Percentiles rank a stretch among this genome's conserved stretches.
phyloP scores from a whole-genome alignment of 129 eudicot species.

The Helichrysum umbraculigerum region DNA sequence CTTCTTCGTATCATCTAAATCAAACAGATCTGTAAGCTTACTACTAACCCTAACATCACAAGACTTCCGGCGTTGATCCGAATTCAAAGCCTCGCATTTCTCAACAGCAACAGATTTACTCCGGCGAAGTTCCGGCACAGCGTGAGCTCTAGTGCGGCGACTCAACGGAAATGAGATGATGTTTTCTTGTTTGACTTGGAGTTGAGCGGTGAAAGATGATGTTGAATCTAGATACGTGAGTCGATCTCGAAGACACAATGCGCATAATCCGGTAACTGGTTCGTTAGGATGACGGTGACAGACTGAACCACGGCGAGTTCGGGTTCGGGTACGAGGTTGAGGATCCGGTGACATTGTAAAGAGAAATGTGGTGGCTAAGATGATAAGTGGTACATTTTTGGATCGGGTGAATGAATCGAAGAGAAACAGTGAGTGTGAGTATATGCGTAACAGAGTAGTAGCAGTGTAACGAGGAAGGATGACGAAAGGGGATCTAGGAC shows the following conservation, averaged over 20 bases:
- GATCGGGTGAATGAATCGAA: not conserved
- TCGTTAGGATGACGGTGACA: slow-evolving; percentile 86
- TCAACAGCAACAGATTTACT: slow-evolving; percentile 62
- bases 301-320: slow-evolving; percentile 57
- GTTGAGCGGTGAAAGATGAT: slow-evolving; percentile 21
- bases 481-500: slow-evolving; percentile 15
- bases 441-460: not conserved
- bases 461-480: not conserved
- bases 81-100: slow-evolving; percentile 36
- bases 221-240: slow-evolving; percentile 61
- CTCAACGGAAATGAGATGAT: slow-evolving; percentile 17
- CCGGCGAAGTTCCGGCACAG: slow-evolving; percentile 69
- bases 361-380: not conserved
- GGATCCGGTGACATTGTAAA: slow-evolving; percentile 36
- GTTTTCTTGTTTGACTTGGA: slow-evolving; percentile 22
- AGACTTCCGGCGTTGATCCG: slow-evolving; percentile 65
- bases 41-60: slow-evolving; percentile 50
- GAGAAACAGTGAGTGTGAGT: not conserved
- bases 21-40: slow-evolving; percentile 35
- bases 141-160: slow-evolving; percentile 22
- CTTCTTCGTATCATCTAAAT: slow-evolving; percentile 59
- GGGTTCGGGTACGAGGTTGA: slow-evolving; percentile 48
- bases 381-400: not conserved
- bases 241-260: slow-evolving; percentile 83
- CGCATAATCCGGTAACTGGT: slow-evolving; percentile 75